Percentiles rank a stretch among this genome's conserved stretches.
These are phyloP conservation scores for Cadophora luteo-olivacea DNA, from an alignment of 2,329 filamentous ascomycete genomes.

Conservation along the genomic window DNA sequence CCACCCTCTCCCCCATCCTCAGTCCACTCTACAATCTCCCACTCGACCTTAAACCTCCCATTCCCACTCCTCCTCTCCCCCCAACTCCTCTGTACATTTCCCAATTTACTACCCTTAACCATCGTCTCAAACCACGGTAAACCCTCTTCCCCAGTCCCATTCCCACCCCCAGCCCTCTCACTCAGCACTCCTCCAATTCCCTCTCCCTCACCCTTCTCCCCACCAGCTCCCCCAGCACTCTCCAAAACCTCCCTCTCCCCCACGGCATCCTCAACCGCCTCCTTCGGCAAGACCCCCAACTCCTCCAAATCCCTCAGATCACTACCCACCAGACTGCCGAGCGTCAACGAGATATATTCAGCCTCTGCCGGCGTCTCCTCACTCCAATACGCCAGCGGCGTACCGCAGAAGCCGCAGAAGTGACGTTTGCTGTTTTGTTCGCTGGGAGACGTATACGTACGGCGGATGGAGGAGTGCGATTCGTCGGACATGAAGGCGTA, in stretches of 20 bases:
- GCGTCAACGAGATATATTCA: conserved; percentile 79
- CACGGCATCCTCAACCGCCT: conserved; percentile 46
- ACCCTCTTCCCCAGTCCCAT: conserved; percentile 50
- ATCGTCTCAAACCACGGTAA: conserved; percentile 88
- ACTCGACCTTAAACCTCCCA: conserved; percentile 73
- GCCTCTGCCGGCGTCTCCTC: conserved; percentile 74
- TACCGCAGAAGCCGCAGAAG: conserved; percentile 94
- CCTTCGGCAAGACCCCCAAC: conserved; percentile 71
- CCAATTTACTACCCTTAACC: conserved; percentile 76
- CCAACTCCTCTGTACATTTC: conserved; percentile 66
- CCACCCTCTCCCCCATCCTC: conserved; percentile 53
- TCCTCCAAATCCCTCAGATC: conserved; percentile 78
- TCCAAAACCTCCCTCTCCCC: conserved; percentile 35
- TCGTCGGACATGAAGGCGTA: conserved; percentile 82
- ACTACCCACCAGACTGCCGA: conserved; percentile 76
- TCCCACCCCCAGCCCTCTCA: not conserved
- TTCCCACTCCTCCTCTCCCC: conserved; percentile 63
- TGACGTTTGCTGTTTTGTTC: conserved; percentile 67
- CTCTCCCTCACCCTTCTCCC: conserved; percentile 17
- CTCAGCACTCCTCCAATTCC: conserved; percentile 38
- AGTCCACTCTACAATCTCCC: conserved; percentile 82
- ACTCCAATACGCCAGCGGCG: conserved; percentile 82
- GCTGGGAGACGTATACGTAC: conserved; percentile 67
- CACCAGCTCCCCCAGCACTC: too few relatives aligned
- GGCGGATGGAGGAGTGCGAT: conserved; percentile 68